These are phyloP conservation scores for Arctostaphylos glauca DNA, from an alignment of 148 eudicot genomes.

Conservation along the genomic window DNA sequence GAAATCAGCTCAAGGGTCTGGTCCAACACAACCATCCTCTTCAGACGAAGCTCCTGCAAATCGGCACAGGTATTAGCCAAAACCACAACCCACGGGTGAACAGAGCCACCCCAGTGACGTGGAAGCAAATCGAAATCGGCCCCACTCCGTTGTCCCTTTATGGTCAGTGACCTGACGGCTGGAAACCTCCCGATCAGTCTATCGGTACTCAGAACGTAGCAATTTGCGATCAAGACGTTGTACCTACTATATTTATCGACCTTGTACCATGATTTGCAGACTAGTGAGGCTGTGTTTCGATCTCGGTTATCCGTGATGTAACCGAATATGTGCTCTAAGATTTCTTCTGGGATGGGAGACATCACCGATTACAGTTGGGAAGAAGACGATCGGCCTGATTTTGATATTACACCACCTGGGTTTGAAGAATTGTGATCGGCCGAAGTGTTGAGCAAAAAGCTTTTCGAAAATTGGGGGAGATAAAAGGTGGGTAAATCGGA, in stretches of 20 bases:
- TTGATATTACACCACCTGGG: background rate
- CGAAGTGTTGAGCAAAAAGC: too few species aligned
- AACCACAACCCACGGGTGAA: background rate
- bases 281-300: background rate
- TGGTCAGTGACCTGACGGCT: background rate
- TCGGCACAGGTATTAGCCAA: background rate
- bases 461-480: too few species aligned
- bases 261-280: slow-evolving; percentile 9
- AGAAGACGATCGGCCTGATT: background rate
- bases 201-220: background rate
- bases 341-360: slow-evolving; percentile 2
- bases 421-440: background rate
- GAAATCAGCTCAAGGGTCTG: slow-evolving; percentile 2
- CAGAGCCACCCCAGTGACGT: background rate
- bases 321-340: background rate
- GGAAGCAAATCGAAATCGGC: background rate
- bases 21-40: slow-evolving; percentile 9
- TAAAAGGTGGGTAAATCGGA: too few species aligned
- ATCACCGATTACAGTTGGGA: background rate
- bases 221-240: background rate
- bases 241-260: background rate
- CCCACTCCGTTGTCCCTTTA: background rate
- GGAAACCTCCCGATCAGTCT: background rate
- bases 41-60: background rate
- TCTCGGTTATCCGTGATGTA: background rate